Conservation (phyloP, 148 eudicot species). For the Drosera capensis region DNA sequence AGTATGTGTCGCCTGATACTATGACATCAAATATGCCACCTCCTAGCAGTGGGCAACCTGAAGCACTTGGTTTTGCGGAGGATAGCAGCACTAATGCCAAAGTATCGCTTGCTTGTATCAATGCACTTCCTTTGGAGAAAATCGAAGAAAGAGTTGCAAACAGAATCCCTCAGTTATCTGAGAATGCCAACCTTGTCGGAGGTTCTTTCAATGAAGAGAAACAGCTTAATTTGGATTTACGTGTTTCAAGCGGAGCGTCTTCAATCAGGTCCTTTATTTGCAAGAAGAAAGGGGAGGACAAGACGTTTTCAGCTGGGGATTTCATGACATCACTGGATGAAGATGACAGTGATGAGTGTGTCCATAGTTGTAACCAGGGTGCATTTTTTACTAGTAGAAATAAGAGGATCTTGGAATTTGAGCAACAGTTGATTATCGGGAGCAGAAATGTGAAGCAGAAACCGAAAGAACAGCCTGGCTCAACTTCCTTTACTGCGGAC, state of each 20-base stretch:
- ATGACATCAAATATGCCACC: constrained; percentile 5
- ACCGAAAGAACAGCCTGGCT: constrained; percentile 12
- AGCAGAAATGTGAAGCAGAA: constrained; percentile 33
- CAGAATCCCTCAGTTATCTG: constrained; percentile 11
- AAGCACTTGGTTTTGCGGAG: constrained; percentile 3
- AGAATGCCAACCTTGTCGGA: too few species aligned
- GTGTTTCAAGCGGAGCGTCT: constrained; percentile 12
- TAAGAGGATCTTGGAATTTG: constrained; percentile 15
- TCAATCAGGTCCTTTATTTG: constrained; percentile 9
- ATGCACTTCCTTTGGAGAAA: constrained; percentile 10
- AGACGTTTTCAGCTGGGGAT: constrained; percentile 21
- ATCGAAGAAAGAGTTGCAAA: constrained; percentile 32
- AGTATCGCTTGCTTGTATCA: neutral
- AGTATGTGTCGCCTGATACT: constrained; percentile 1
- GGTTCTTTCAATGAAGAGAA: constrained; percentile 9
- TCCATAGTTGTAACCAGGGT: constrained; percentile 42
- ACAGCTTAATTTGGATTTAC: constrained; percentile 6
- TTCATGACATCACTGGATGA: constrained; percentile 9
- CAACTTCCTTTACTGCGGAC: constrained; percentile 10
- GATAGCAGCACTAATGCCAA: constrained; percentile 6
- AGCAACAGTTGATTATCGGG: constrained; percentile 10
- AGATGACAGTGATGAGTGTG: constrained; percentile 34
- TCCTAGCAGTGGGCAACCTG: neutral
- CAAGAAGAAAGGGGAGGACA: constrained; percentile 26
- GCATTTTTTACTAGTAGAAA: constrained; percentile 16